Conservation (phyloP, 1,284 basidiomycete species). For the Neolentinus lepideus region DNA sequence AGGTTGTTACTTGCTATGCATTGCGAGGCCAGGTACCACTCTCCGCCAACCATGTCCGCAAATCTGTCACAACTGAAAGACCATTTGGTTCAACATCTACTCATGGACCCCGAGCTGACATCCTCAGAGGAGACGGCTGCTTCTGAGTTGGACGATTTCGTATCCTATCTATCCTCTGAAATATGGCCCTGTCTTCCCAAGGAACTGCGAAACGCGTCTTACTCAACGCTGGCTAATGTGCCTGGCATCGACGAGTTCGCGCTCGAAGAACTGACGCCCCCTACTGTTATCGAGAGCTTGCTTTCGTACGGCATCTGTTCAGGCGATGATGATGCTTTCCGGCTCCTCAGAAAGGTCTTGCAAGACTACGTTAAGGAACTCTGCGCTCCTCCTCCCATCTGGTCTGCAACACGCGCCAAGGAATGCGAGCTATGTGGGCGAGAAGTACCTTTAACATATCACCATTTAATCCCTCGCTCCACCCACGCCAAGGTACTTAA, state of each 20-base stretch:
- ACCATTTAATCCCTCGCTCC: constrained; percentile 49
- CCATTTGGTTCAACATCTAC: background rate
- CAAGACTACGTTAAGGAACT: constrained; percentile 34
- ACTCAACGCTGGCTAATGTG: constrained; percentile 22
- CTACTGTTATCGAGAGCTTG: constrained; percentile 38
- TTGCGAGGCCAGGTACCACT: no score
- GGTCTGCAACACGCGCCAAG: constrained; percentile 40
- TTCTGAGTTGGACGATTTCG: constrained; percentile 41
- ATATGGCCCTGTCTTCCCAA: constrained; percentile 35
- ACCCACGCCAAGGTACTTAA: constrained; percentile 43
- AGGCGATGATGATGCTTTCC: constrained; percentile 30
- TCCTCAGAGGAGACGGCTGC: constrained; percentile 3
- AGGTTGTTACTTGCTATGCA: no score
- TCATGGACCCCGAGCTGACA: background rate
- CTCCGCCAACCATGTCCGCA: background rate
- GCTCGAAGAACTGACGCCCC: constrained; percentile 26
- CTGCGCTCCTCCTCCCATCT: constrained; percentile 34
- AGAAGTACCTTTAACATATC: constrained; percentile 46
- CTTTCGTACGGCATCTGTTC: constrained; percentile 35
- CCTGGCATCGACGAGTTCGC: constrained; percentile 28
- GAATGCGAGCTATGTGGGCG: constrained; percentile 53
- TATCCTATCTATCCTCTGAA: constrained; percentile 40
- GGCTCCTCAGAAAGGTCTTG: constrained; percentile 33
- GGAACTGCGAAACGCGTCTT: constrained; percentile 27
- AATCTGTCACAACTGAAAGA: background rate